phyloP scores from a whole-genome alignment of 257 asterid species.

The Jasminum sambac region DNA sequence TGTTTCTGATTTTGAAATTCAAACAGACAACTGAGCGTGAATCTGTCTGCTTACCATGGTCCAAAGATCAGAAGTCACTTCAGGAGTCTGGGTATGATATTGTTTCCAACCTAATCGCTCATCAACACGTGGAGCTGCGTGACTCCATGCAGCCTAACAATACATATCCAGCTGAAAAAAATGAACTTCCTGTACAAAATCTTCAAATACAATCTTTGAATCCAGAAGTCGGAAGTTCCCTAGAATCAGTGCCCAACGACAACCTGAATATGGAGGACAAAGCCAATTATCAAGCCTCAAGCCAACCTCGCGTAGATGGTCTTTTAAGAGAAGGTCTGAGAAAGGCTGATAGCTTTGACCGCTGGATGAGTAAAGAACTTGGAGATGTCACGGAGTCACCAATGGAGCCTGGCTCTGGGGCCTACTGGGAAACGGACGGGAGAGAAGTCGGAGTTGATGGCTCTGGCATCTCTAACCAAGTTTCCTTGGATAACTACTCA shows the following conservation, averaged over 20 bases:
- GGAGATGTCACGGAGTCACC: constrained; percentile 81
- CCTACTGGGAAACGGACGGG: constrained; percentile 76
- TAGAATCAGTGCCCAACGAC: constrained; percentile 42
- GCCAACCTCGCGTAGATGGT: constrained; percentile 67
- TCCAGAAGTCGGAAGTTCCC: constrained; percentile 39
- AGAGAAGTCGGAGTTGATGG: constrained; percentile 60
- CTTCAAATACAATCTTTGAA: constrained; percentile 35
- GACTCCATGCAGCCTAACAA: constrained; percentile 34
- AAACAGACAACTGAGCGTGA: constrained; percentile 53
- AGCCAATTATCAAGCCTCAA: constrained; percentile 47
- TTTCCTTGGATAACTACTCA: constrained; percentile 56
- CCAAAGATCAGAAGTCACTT: constrained; percentile 49
- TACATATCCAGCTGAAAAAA: constrained; percentile 42
- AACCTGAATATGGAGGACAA: constrained; percentile 45
- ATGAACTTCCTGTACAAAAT: constrained; percentile 36
- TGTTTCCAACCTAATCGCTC: constrained; percentile 24
- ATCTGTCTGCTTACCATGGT: constrained; percentile 39
- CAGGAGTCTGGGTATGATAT: constrained; percentile 4
- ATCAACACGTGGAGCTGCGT: constrained; percentile 35
- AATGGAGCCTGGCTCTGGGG: constrained; percentile 57
- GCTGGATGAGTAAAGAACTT: constrained; percentile 95
- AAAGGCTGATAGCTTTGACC: constrained; percentile 96
- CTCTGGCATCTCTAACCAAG: constrained; percentile 55
- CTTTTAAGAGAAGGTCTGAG: constrained; percentile 61
- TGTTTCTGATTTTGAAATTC: constrained; percentile 27